A percentile compares a stretch with the other conserved stretches of the same genome.
Conservation (phyloP, 352 stramenopile genomes). For the Discostella stelligera region DNA sequence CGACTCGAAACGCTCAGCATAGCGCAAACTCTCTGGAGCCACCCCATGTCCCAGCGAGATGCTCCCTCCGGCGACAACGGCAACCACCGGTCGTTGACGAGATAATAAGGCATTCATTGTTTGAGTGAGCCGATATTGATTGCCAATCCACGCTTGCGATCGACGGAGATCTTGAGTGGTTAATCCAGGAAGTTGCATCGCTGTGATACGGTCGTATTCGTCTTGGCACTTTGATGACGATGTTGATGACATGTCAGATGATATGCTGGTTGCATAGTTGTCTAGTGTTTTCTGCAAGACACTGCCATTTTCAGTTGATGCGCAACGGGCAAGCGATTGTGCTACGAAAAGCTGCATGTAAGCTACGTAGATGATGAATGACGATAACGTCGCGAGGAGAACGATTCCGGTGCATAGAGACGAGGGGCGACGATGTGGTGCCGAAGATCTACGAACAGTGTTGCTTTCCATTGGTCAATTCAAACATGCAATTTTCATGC, state of each 20-base stretch:
- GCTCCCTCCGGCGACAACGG: constrained; percentile 54
- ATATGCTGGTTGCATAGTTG: constrained; percentile 16
- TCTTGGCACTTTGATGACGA: constrained; percentile 20
- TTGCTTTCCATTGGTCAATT: background rate
- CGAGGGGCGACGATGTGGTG: too few species aligned
- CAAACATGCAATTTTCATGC: background rate
- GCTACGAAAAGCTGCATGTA: constrained; percentile 1
- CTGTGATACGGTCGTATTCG: constrained; percentile 51
- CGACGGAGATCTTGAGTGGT: constrained; percentile 48
- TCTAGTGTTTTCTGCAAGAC: background rate
- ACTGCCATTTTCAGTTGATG: background rate
- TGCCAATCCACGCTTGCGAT: constrained; percentile 53
- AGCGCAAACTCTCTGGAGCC: constrained; percentile 19
- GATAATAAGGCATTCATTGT: constrained; percentile 31
- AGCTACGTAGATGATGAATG: constrained; percentile 1
- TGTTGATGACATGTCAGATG: background rate
- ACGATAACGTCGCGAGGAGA: background rate
- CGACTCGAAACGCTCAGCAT: constrained; percentile 49
- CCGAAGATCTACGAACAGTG: too few species aligned
- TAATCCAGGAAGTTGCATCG: constrained; percentile 41
- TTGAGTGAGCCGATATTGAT: constrained; percentile 47
- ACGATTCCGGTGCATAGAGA: too few species aligned
- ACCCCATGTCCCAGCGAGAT: constrained; percentile 65
- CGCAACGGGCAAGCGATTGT: constrained; percentile 1
- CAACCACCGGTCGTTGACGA: constrained; percentile 35